Conservation (phyloP, 306 rosid species). For the Dalbergia cochinchinensis region DNA sequence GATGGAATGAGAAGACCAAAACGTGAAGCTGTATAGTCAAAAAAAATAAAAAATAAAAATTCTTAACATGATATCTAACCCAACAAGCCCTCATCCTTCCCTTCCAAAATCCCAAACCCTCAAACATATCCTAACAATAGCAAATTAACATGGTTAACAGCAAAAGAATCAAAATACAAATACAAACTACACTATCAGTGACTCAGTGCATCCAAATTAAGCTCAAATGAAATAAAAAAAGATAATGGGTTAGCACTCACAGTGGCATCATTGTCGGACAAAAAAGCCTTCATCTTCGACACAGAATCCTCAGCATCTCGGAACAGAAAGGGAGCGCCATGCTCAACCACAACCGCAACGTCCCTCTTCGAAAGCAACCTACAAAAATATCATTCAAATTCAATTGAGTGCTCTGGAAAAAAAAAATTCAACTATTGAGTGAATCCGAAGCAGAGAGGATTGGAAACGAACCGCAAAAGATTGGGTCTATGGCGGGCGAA, state of each 20-base stretch:
- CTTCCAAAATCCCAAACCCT: too few species aligned
- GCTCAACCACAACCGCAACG: conserved; percentile 64
- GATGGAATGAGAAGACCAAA: conserved; percentile 5
- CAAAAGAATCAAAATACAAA: too few species aligned
- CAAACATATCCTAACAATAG: too few species aligned
- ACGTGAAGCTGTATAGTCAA: too few species aligned
- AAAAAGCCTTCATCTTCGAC: conserved; percentile 64
- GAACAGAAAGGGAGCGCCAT: conserved; percentile 72
- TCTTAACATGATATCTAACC: too few species aligned
- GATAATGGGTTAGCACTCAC: conserved; percentile 55
- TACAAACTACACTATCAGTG: too few species aligned
- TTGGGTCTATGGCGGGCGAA: conserved; percentile 70
- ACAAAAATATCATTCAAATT: conserved; percentile 25
- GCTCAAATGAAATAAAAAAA: neutral
- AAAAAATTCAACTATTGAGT: neutral
- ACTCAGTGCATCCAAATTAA: too few species aligned
- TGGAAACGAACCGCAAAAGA: conserved; percentile 62
- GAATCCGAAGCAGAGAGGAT: conserved; percentile 15
- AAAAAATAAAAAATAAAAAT: too few species aligned
- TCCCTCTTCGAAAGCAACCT: conserved; percentile 83
- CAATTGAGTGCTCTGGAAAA: neutral
- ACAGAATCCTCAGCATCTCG: conserved; percentile 55
- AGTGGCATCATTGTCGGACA: conserved; percentile 48
- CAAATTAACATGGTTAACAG: too few species aligned
- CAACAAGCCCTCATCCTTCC: too few species aligned